Conservation (phyloP, 2,329 filamentous ascomycete genomes). For the Aphanocladium album region DNA sequence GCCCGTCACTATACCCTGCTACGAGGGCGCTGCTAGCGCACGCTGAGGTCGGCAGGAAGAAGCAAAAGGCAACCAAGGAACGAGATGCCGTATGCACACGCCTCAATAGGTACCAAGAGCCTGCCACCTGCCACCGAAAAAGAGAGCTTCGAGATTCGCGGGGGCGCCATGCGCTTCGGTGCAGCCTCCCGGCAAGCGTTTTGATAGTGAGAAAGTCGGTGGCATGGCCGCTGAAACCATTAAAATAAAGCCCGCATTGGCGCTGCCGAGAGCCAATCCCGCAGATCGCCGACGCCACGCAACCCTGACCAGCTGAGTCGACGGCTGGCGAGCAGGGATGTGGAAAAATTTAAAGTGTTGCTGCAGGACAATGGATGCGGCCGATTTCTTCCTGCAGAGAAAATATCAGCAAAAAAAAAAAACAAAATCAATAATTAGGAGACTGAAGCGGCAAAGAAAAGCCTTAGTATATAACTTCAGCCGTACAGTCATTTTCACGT, state of each 20-base stretch:
- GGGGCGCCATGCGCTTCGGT: not conserved
- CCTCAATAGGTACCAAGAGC: not conserved
- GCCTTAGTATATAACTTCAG: not conserved
- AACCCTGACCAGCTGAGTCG: constrained; percentile 15
- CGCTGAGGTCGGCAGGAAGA: not conserved
- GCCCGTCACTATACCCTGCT: not conserved
- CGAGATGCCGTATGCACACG: not conserved
- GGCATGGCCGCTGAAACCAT: not conserved
- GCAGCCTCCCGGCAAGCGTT: not conserved
- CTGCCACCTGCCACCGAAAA: no score
- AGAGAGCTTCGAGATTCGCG: not conserved
- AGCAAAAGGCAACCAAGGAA: not conserved
- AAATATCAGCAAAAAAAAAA: not conserved
- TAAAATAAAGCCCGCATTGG: constrained; percentile 1
- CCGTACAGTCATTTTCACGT: not conserved
- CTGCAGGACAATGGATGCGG: not conserved
- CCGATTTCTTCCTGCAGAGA: not conserved
- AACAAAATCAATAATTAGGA: not conserved
- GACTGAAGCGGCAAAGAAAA: not conserved
- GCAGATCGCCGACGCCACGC: constrained; percentile 12
- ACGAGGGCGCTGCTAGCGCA: not conserved
- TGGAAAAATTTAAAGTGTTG: not conserved
- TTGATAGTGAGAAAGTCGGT: not conserved
- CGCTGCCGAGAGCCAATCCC: not conserved
- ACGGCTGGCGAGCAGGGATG: not conserved